Conservation (phyloP, 139 green algal species). For the Chlamydomonas urium region DNA sequence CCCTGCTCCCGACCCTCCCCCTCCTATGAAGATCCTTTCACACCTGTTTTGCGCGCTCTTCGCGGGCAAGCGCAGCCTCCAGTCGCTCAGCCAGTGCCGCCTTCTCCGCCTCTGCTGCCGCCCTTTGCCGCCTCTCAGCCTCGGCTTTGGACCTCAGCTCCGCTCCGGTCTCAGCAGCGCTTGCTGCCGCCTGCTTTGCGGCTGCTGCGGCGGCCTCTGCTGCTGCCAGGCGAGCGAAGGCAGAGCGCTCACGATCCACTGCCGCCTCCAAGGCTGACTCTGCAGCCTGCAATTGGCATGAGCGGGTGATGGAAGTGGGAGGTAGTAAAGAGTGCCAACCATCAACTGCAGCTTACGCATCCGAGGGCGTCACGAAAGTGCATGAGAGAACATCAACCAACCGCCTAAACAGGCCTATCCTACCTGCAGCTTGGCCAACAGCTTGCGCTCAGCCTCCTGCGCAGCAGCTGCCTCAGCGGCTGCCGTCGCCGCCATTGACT, state of each 20-base stretch:
- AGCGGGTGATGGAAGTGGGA: too few relatives aligned
- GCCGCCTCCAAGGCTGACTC: constrained; percentile 21
- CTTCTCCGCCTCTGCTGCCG: constrained; percentile 8
- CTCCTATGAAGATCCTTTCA: too few relatives aligned
- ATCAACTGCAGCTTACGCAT: neutral
- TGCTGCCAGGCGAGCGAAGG: constrained; percentile 9
- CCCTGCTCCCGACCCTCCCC: too few relatives aligned
- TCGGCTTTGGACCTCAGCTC: constrained; percentile 18
- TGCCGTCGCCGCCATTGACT: constrained; percentile 30
- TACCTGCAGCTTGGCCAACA: constrained; percentile 3
- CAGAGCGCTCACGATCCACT: constrained; percentile 19
- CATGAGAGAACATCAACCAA: too few relatives aligned
- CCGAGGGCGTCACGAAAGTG: too few relatives aligned
- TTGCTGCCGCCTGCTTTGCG: constrained; percentile 23
- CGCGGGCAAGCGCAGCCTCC: neutral
- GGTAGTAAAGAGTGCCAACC: too few relatives aligned
- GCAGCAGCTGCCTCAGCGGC: constrained; percentile 23
- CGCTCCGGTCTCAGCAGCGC: constrained; percentile 11
- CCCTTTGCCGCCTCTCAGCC: constrained; percentile 11
- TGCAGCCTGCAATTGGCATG: constrained; percentile 11
- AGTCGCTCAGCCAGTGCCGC: constrained; percentile 6
- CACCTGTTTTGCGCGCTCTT: neutral
- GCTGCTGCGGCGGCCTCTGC: constrained; percentile 27
- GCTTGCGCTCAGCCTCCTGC: constrained; percentile 14
- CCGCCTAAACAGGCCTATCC: too few relatives aligned